Percentiles rank a stretch among this genome's conserved stretches.
Evolutionary conservation across 257 asterid species (phyloP).

Genomic region (Solanum sparsipilum): DNA sequence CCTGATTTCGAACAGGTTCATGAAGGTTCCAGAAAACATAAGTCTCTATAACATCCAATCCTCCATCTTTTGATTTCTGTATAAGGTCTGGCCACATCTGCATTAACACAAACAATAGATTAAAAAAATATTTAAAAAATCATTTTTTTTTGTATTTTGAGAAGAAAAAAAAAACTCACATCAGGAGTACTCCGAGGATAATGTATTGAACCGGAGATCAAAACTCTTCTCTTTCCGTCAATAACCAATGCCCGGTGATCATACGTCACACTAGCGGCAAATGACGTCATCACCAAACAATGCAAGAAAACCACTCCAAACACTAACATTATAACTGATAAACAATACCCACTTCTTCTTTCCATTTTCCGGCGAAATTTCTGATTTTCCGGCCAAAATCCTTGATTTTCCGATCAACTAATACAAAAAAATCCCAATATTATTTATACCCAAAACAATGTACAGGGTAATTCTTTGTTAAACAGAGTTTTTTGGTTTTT

Average conservation of each 20-base stretch:
- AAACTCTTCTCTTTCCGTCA: constrained; percentile 44
- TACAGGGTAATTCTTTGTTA: not conserved
- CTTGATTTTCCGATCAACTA: not conserved
- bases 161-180: constrained; percentile 8
- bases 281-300: constrained; percentile 24
- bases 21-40: constrained; percentile 85
- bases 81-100: constrained; percentile 96
- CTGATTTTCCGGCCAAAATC: not conserved
- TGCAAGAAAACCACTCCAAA: not conserved
- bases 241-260: constrained; percentile 62
- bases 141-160: not conserved
- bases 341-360: not conserved
- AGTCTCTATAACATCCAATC: constrained; percentile 68
- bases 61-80: constrained; percentile 79
- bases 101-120: not conserved
- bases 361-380: not conserved
- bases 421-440: not conserved
- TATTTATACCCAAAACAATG: not conserved
- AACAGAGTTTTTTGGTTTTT: not conserved
- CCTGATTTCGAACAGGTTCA: constrained; percentile 77
- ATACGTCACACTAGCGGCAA: constrained; percentile 59
- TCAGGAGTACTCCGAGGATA: constrained; percentile 83
- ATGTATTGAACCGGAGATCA: constrained; percentile 69
- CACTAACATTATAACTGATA: constrained; percentile 2
- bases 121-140: not conserved